Evolutionary conservation across 345 rosid genomes (phyloP), one percentile per base, ranked within the genome.

Genomic region (Gossypium herbaceum): DNA sequence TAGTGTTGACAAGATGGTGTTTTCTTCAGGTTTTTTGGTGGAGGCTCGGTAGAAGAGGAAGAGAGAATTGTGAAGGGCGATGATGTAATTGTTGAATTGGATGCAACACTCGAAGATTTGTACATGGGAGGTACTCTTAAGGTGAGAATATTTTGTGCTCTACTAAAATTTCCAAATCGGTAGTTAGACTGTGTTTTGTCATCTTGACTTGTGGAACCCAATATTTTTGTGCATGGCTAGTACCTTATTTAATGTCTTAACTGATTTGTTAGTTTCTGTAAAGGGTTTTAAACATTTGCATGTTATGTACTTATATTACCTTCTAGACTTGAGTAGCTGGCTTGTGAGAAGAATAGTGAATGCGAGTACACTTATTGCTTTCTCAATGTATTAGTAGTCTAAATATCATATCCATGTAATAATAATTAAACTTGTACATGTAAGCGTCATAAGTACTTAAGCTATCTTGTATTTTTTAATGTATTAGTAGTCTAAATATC

Each of bases 81-180:
- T 83, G 98, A 95, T 66, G 94, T 95, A 64, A 85, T 91, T 84
- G 94, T 95, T 73, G 99, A 91, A 60, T 84, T 95, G 81, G 99
- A 95, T 58, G 99, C 99, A 9, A 82, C 97, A 45, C 81, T 95
- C 9, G 99, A 95, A 85, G 98, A 95, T 84, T 77, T 95, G 66
- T 95, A 95, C 90, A 95, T 93, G 97, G 99, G 97, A 73, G 98
- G 98, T 72, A 85, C 97, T 13, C 75, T 93, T 63, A 91, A 95
- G 91, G 99, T 95, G 80, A 83, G 81, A 52, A 15, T 34, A 41
- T 5, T 9, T 58, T 41, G 16, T 47, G 20, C 44, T 19, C 17
- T n/a, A n/a, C 20, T 54, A 54, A 22, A 24, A 44, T 43, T 16
- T 41, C 13, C 15, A 41, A 65, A 29, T 60, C 1, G 25, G 12